phyloP scores from a whole-genome alignment of 2,329 filamentous ascomycete genomes.

The Aspergillus pseudonomiae region DNA sequence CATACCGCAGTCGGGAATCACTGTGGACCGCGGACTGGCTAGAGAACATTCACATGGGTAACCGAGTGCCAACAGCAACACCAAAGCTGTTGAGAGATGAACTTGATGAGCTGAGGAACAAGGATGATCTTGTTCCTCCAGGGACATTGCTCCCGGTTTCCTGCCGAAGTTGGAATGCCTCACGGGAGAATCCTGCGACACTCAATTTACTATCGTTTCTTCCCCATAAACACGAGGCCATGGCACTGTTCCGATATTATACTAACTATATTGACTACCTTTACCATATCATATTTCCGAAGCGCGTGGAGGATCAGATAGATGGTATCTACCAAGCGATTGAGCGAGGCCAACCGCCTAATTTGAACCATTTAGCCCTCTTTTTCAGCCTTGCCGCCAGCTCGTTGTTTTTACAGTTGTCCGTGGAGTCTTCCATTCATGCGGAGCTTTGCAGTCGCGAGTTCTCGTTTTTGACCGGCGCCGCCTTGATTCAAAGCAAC shows the following conservation, averaged over 20 bases:
- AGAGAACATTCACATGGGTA: conserved; percentile 34
- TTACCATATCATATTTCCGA: conserved; percentile 40
- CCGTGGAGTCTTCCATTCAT: conserved; percentile 22
- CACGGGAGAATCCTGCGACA: conserved; percentile 24
- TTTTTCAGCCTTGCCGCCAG: conserved; percentile 39
- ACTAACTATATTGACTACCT: conserved; percentile 37
- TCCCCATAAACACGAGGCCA: conserved; percentile 33
- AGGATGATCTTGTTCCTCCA: neutral
- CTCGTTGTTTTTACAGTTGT: conserved; percentile 29
- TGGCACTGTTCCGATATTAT: conserved; percentile 37
- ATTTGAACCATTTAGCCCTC: conserved; percentile 35
- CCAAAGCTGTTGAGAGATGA: conserved; percentile 24
- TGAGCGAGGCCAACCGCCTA: conserved; percentile 20
- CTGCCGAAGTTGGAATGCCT: conserved; percentile 10
- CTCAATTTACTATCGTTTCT: conserved; percentile 27
- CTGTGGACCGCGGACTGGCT: conserved; percentile 31
- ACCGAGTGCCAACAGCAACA: conserved; percentile 27
- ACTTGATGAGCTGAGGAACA: conserved; percentile 14
- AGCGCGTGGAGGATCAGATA: conserved; percentile 28
- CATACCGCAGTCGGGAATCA: conserved; percentile 21
- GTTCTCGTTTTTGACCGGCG: conserved; percentile 32
- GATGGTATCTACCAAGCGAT: conserved; percentile 33
- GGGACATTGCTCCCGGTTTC: neutral
- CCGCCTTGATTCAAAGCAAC: conserved; percentile 36
- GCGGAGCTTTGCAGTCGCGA: conserved; percentile 31